Conservation (phyloP, 352 stramenopile genomes). For the Phytophthora tentaculata region DNA sequence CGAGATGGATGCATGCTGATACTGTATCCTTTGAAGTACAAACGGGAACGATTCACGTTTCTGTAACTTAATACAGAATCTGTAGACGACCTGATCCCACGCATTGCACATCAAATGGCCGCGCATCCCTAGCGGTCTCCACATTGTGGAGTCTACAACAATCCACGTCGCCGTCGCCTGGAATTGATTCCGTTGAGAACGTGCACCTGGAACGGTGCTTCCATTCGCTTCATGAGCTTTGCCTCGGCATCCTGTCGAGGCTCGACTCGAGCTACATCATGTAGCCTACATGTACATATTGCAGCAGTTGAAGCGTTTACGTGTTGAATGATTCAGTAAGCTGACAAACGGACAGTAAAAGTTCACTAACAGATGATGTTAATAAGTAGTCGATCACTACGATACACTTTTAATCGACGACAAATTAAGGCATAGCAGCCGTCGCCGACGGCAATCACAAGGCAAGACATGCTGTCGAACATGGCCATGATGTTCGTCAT, state of each 20-base stretch:
- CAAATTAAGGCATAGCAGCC: slow-evolving; percentile 44
- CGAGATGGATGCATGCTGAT: no score
- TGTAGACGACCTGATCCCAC: slow-evolving; percentile 29
- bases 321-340: no score
- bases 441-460: slow-evolving; percentile 44
- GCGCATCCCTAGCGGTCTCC: slow-evolving; percentile 29
- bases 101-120: slow-evolving; percentile 35
- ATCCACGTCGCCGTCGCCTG: slow-evolving; percentile 1
- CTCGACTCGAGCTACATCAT: no score
- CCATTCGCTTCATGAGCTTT: no score
- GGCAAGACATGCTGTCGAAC: slow-evolving; percentile 34
- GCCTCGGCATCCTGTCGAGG: no score
- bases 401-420: slow-evolving; percentile 20
- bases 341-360: slow-evolving; percentile 13
- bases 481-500: slow-evolving; percentile 43
- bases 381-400: slow-evolving; percentile 11
- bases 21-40: no score
- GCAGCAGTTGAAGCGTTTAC: neutral
- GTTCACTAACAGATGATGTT: slow-evolving; percentile 17
- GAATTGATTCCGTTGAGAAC: neutral
- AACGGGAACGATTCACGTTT: no score
- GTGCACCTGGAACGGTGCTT: neutral
- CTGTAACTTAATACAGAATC: no score
- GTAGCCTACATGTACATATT: no score
- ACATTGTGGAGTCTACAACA: neutral